A percentile compares a stretch with the other conserved stretches of the same genome.
phyloP scores from a whole-genome alignment of 495 filamentous ascomycete genomes.

The Hyphodiscus hymeniophilus region DNA sequence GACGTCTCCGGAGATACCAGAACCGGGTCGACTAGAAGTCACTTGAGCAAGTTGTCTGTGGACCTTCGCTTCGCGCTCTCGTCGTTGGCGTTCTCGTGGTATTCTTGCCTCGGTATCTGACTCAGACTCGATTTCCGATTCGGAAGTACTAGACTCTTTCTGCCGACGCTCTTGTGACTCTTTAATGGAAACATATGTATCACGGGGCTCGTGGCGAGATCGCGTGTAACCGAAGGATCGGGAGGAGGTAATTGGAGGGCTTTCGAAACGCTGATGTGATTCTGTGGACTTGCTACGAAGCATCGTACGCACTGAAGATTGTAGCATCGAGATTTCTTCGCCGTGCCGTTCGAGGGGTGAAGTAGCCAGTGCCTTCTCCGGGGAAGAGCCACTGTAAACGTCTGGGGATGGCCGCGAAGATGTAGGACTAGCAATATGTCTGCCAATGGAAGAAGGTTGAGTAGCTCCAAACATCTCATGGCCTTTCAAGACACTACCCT shows the following conservation, averaged over 20 bases:
- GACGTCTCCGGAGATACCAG: slow-evolving; percentile 1
- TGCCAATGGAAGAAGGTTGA: slow-evolving; percentile 16
- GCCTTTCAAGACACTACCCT: slow-evolving; percentile 18
- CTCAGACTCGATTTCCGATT: slow-evolving; percentile 12
- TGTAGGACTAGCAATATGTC: slow-evolving; percentile 4
- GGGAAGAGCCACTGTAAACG: slow-evolving; percentile 17
- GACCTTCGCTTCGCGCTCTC: slow-evolving; percentile 2
- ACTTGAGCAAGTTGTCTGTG: slow-evolving; percentile 10
- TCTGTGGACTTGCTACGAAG: slow-evolving; percentile 5
- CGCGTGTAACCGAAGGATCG: slow-evolving; percentile 7
- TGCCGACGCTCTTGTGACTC: slow-evolving; percentile 18
- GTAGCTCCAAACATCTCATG: slow-evolving; percentile 21
- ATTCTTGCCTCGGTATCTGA: neutral
- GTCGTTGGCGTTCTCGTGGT: neutral
- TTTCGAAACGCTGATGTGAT: neutral
- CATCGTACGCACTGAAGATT: slow-evolving; percentile 10
- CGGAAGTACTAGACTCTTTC: neutral
- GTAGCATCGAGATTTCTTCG: slow-evolving; percentile 7
- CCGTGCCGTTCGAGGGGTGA: slow-evolving; percentile 6
- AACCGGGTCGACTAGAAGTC: slow-evolving; percentile 1
- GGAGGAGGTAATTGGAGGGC: slow-evolving; percentile 3
- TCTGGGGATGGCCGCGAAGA: slow-evolving; percentile 19
- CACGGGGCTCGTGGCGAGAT: neutral
- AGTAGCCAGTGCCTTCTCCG: slow-evolving; percentile 4
- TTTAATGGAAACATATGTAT: slow-evolving; percentile 13